Percentiles rank a stretch among this genome's conserved stretches.
These are phyloP conservation scores for Chytriomyces confervae DNA, from an alignment of 192 early-diverging fungal species.

Conservation along the genomic window DNA sequence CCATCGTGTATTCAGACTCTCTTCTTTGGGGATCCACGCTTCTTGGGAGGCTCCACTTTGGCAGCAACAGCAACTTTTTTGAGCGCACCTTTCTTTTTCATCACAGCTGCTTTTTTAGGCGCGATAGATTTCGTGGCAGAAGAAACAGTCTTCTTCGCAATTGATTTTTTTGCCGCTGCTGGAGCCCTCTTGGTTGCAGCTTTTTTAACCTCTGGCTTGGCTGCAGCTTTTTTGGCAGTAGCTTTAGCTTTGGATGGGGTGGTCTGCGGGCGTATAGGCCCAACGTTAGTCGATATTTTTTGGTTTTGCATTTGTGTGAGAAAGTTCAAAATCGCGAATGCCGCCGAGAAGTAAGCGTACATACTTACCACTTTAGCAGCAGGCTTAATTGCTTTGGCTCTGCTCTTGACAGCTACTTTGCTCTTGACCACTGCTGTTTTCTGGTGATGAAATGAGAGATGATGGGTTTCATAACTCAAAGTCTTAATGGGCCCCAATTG, in stretches of 20 bases:
- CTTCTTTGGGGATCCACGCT: constrained; percentile 56
- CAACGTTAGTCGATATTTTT: neutral
- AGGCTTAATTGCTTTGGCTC: neutral
- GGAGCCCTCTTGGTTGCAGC: neutral
- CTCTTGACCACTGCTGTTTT: too few species aligned
- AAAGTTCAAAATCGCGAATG: too few species aligned
- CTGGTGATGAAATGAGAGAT: too few species aligned
- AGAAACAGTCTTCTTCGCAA: neutral
- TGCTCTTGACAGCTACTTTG: too few species aligned
- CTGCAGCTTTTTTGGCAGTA: constrained; percentile 25
- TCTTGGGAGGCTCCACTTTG: constrained; percentile 51
- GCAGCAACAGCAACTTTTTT: constrained; percentile 49
- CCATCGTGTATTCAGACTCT: neutral
- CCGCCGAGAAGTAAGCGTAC: neutral
- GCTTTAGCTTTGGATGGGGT: constrained; percentile 20
- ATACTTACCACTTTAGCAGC: neutral
- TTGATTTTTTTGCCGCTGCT: neutral
- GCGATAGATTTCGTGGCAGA: constrained; percentile 13
- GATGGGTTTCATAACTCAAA: too few species aligned
- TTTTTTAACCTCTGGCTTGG: constrained; percentile 16
- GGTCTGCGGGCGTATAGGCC: neutral
- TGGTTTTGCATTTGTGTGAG: neutral
- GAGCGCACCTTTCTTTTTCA: constrained; percentile 45
- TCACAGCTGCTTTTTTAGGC: constrained; percentile 15
- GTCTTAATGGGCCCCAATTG: too few species aligned